Base-by-base conservation (phyloP, 805 yeast species). In the Suhomyces pyralidae region DNA sequence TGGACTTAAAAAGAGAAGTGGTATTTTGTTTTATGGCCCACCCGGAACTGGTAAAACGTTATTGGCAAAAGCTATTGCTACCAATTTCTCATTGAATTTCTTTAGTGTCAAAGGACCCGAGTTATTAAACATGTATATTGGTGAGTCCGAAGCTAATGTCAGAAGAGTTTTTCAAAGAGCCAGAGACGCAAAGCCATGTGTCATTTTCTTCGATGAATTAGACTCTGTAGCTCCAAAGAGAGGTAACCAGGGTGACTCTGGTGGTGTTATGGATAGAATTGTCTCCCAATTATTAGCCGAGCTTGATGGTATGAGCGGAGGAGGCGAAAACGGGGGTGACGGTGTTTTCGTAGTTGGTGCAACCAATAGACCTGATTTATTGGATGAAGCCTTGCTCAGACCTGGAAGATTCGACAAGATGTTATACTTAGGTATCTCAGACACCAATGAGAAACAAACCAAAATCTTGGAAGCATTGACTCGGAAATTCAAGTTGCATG, bases 271-370 rank as follows among this genome's bases (percentile, higher is more conserved):
- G 99, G 99, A 94, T 66, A 81, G 99, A 68, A 94, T 94, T 58
- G 99, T 94, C 0, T 92, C 97, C 0, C 99, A 94, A 68, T 73
- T 94, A 40, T 76, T 94, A 49, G 97, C 98, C 0, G 99, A 94
- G 67, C 76, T 94, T 44, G 99, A 94, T 66, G 98, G 98, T 24
- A 93, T 93, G 97, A 86, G 96, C 62, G 86, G 86, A 8, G 78
- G 80, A 7, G 87, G 85, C 3, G 69, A 64, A 17, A 72, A 69
- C 51, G 76, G 70, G 45, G 71, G 71, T 3, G 91, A 86, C 53
- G 98, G 97, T 5, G 97, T 94, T 0, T 94, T 94, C 67, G 97
- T 93, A 5, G 96, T 94, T 44, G 99, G 99, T n/a, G 99, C 99
- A 4, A 94, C 99, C 0, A 94, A 94, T 63, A 80, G 99, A 61